phyloP scores from a whole-genome alignment of 352 stramenopile species.

The Pythium volutum region DNA sequence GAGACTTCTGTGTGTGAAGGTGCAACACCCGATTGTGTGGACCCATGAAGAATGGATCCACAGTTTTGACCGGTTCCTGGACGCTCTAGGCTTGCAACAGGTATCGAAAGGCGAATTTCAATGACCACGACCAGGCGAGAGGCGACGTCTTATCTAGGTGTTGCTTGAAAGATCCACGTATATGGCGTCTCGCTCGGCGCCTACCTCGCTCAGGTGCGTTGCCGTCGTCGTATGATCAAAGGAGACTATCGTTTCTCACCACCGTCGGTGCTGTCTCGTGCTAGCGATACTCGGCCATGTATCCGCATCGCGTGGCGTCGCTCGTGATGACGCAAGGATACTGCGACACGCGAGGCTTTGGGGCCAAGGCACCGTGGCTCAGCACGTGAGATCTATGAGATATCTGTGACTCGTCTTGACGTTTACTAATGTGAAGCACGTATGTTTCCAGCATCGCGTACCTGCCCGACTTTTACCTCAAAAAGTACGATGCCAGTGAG shows the following conservation, averaged over 20 bases:
- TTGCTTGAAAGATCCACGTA: slow-evolving; percentile 65
- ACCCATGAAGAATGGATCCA: slow-evolving; percentile 82
- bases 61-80: slow-evolving; percentile 76
- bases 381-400: slow-evolving; percentile 43
- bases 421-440: not conserved
- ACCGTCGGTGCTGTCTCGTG: not conserved
- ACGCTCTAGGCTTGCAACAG: slow-evolving; percentile 49
- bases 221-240: no score
- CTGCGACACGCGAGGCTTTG: slow-evolving; percentile 48
- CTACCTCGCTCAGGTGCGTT: slow-evolving; percentile 59
- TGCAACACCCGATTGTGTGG: slow-evolving; percentile 75
- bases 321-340: slow-evolving; percentile 67
- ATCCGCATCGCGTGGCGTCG: slow-evolving; percentile 54
- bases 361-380: slow-evolving; percentile 40
- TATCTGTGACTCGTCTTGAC: not conserved
- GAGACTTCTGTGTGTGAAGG: slow-evolving; percentile 14
- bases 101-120: no score
- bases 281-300: slow-evolving; percentile 55
- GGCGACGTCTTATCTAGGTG: no score
- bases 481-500: slow-evolving; percentile 35
- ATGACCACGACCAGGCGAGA: no score
- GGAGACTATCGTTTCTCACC: no score
- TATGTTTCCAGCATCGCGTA: slow-evolving; percentile 39
- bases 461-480: slow-evolving; percentile 74
- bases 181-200: slow-evolving; percentile 71